phyloP scores from a whole-genome alignment of 139 green algal species.

The Picochlorum sp. region DNA sequence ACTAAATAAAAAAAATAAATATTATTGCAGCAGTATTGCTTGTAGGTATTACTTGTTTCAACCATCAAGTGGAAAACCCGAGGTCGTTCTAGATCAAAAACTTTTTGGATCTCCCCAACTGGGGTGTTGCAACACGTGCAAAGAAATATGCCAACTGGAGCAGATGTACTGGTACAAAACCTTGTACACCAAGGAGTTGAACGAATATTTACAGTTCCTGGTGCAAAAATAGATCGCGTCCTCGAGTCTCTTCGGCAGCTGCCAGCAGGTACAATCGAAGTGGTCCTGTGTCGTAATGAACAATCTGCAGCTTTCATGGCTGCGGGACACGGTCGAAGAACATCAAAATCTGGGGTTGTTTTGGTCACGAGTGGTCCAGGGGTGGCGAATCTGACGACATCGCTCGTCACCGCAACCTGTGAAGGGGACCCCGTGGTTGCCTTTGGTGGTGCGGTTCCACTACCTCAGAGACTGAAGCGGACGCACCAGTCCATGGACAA shows the following conservation, averaged over 20 bases:
- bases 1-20: no score
- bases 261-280: background rate
- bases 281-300: constrained; percentile 7
- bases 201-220: constrained; percentile 11
- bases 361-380: background rate
- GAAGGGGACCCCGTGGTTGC: constrained; percentile 9
- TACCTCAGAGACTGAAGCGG: background rate
- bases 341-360: constrained; percentile 1
- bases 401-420: constrained; percentile 3
- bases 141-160: no score
- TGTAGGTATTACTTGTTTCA: no score
- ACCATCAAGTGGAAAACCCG: no score
- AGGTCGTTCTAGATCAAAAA: no score
- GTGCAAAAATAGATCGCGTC: constrained; percentile 6
- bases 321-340: constrained; percentile 2
- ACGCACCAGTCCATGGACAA: constrained; percentile 11
- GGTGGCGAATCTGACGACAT: background rate
- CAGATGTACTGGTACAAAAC: constrained; percentile 7
- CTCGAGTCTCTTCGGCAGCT: constrained; percentile 3
- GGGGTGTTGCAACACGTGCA: no score
- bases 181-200: constrained; percentile 2
- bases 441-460: background rate
- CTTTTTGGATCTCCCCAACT: no score
- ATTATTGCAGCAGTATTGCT: no score
- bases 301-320: constrained; percentile 6